phyloP scores from a whole-genome alignment of 2,329 filamentous ascomycete genomes.

The Curvularia sp. region DNA sequence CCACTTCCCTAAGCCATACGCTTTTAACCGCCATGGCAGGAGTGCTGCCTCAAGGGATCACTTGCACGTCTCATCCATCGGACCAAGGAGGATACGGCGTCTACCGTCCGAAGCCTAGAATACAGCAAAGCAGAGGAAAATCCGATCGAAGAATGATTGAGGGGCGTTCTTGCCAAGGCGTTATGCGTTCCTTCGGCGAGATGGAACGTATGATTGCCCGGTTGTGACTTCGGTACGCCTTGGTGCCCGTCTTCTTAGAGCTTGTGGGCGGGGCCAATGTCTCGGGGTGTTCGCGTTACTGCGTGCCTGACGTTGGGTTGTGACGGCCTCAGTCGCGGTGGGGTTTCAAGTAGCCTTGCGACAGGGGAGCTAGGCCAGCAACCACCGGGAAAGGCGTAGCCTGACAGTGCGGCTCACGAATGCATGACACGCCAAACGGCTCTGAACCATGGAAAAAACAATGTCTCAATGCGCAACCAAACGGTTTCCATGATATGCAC shows the following conservation, averaged over 20 bases:
- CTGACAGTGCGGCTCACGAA: conserved; percentile 32
- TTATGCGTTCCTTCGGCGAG: conserved; percentile 40
- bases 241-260: conserved; percentile 30
- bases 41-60: conserved; percentile 27
- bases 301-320: conserved; percentile 33
- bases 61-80: conserved; percentile 40
- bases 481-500: conserved; percentile 20
- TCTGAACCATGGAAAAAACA: conserved; percentile 13
- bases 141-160: conserved; percentile 29
- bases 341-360: conserved; percentile 43
- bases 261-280: conserved; percentile 23
- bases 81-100: conserved; percentile 17
- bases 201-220: conserved; percentile 47
- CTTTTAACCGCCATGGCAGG: conserved; percentile 23
- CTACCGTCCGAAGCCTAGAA: conserved; percentile 19
- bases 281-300: conserved; percentile 23
- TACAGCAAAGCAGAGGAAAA: conserved; percentile 11
- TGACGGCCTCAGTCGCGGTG: conserved; percentile 39
- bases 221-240: conserved; percentile 42
- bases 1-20: not conserved
- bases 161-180: conserved; percentile 33
- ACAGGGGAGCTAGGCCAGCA: conserved; percentile 37
- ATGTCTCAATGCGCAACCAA: conserved; percentile 22
- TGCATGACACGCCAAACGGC: conserved; percentile 25
- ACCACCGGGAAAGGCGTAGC: conserved; percentile 24